Conservation (phyloP, 148 eudicot genomes). For the Dianthus caryophyllus region DNA sequence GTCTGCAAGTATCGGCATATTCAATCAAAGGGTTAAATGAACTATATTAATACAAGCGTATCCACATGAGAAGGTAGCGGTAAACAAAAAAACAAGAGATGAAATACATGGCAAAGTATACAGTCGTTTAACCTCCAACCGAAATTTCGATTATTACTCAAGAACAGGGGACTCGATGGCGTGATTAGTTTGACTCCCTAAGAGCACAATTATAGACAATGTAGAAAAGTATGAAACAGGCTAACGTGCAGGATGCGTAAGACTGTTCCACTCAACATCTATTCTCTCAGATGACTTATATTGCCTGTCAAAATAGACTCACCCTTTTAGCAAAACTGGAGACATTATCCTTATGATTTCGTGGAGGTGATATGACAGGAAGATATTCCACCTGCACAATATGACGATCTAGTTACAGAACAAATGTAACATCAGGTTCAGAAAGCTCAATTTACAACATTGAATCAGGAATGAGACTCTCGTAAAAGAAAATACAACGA, state of each 20-base stretch:
- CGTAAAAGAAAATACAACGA: background rate
- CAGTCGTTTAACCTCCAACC: background rate
- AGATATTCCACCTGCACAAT: conserved; percentile 76
- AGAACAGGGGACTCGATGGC: background rate
- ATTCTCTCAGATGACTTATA: background rate
- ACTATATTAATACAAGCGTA: background rate
- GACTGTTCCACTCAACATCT: background rate
- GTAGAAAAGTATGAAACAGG: conserved; percentile 5
- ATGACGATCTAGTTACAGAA: background rate
- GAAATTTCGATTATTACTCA: background rate
- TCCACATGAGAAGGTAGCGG: background rate
- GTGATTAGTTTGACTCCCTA: background rate
- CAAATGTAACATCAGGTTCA: background rate
- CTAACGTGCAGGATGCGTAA: background rate
- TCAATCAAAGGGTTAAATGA: conserved; percentile 10
- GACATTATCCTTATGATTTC: conserved; percentile 62
- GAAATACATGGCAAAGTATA: background rate
- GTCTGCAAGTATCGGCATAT: conserved; percentile 67
- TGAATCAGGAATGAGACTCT: background rate
- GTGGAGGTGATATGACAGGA: conserved; percentile 56
- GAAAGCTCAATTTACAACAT: background rate
- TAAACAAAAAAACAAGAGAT: background rate
- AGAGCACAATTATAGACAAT: background rate
- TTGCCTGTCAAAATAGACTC: conserved; percentile 21
- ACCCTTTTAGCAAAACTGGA: conserved; percentile 66